Evolutionary conservation across 1,139 yeast genomes (phyloP).

Genomic region (Kodamaea sp.): DNA sequence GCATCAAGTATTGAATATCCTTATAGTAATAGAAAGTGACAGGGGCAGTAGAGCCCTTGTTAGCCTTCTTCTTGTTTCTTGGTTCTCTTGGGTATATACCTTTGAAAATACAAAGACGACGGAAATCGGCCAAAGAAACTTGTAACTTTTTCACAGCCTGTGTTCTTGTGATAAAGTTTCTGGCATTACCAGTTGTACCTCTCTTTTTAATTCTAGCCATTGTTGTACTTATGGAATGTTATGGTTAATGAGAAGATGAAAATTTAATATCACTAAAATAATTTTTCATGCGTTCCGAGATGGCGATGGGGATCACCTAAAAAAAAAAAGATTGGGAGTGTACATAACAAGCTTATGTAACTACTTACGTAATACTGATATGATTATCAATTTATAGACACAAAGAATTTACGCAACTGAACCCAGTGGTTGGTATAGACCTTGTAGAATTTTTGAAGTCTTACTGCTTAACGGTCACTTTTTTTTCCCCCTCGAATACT

Average conservation of each 20-base stretch:
- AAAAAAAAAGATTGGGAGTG: no score
- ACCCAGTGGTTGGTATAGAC: no score
- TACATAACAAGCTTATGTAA: no score
- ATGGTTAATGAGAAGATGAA: not conserved
- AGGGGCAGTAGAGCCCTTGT: constrained; percentile 93
- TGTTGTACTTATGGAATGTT: not conserved
- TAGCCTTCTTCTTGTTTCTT: constrained; percentile 91
- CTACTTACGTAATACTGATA: no score
- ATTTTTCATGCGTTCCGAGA: no score
- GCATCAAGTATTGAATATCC: constrained; percentile 91
- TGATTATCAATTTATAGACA: no score
- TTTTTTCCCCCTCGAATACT: no score
- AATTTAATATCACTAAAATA: not conserved
- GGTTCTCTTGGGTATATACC: constrained; percentile 98
- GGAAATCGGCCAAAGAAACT: constrained; percentile 94
- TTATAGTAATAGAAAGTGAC: constrained; percentile 84
- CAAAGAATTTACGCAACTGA: no score
- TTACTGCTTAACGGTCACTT: no score
- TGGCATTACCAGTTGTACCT: constrained; percentile 86
- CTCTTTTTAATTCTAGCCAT: constrained; percentile 62
- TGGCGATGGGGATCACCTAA: no score
- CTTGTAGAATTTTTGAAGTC: no score
- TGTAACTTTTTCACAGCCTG: constrained; percentile 93
- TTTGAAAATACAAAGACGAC: constrained; percentile 94
- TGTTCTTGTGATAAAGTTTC: constrained; percentile 88